Conservation (phyloP, 805 yeast genomes). For the Pichia insulana region DNA sequence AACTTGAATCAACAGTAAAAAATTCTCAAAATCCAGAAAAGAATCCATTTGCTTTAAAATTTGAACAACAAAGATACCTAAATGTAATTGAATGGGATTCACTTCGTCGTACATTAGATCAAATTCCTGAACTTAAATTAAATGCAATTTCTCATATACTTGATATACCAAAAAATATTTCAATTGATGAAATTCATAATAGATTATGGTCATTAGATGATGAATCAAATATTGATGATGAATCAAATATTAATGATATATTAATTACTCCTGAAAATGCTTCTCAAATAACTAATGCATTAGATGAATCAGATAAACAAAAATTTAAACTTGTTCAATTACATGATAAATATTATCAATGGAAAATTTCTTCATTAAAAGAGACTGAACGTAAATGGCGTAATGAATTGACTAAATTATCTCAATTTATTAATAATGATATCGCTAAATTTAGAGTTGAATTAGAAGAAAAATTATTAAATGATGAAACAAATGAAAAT, state of each 20-base stretch:
- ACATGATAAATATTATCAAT: constrained; percentile 20
- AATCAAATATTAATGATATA: constrained; percentile 7
- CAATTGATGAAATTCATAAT: too few relatives aligned
- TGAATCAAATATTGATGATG: constrained; percentile 7
- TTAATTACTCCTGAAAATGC: constrained; percentile 14
- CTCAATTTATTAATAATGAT: constrained; percentile 19
- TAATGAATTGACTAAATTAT: constrained; percentile 17
- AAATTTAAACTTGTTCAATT: constrained; percentile 24
- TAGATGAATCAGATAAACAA: constrained; percentile 18
- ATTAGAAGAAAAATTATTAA: constrained; percentile 10
- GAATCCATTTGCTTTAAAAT: constrained; percentile 8
- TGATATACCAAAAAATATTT: not conserved
- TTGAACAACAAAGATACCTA: constrained; percentile 13
- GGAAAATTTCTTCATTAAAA: constrained; percentile 16
- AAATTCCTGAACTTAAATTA: constrained; percentile 18
- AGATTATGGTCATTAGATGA: not conserved
- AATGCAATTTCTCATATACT: constrained; percentile 5
- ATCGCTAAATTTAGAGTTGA: constrained; percentile 11
- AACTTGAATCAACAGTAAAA: too few relatives aligned
- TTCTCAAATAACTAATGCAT: constrained; percentile 13
- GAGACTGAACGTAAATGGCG: constrained; percentile 24
- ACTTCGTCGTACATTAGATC: constrained; percentile 12
- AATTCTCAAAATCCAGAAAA: constrained; percentile 1
- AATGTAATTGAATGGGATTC: constrained; percentile 13
- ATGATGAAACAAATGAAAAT: constrained; percentile 7